Evolutionary conservation across 352 stramenopile genomes (phyloP).

Genomic region (Lagenidium giganteum): DNA sequence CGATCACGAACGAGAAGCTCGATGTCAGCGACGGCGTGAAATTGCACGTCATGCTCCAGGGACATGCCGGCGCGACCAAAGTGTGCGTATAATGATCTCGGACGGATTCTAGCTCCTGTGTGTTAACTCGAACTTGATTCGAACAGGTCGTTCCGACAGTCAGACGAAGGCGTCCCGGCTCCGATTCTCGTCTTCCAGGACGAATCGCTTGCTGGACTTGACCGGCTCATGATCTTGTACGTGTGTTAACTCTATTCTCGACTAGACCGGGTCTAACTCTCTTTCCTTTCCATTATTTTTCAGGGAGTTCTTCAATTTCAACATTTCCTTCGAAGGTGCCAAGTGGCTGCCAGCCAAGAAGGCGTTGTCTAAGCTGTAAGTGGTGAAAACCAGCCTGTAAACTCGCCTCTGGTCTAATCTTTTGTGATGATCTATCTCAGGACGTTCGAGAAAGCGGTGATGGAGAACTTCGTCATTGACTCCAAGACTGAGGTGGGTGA

Average conservation of each 20-base stretch:
- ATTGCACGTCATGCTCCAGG: conserved; percentile 11
- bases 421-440: conserved; percentile 12
- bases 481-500: too few relatives aligned
- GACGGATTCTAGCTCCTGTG: not conserved
- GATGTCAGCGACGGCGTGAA: conserved; percentile 3
- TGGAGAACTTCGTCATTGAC: conserved; percentile 31
- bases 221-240: conserved; percentile 14
- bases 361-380: conserved; percentile 14
- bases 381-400: too few relatives aligned
- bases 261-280: not conserved
- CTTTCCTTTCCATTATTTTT: not conserved
- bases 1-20: conserved; percentile 17
- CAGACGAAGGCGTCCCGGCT: conserved; percentile 5
- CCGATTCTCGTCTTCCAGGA: conserved; percentile 17
- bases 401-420: not conserved
- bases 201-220: conserved; percentile 13
- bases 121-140: not conserved
- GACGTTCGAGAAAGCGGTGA: conserved; percentile 32
- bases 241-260: too few relatives aligned
- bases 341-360: conserved; percentile 12
- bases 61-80: conserved; percentile 1
- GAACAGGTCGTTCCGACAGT: conserved; percentile 8
- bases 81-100: conserved; percentile 5
- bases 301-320: conserved; percentile 21
- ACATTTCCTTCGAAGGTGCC: conserved; percentile 15